Evolutionary conservation across 495 filamentous ascomycete genomes (phyloP).

Genomic region (Friedmanniomyces endolithicus): DNA sequence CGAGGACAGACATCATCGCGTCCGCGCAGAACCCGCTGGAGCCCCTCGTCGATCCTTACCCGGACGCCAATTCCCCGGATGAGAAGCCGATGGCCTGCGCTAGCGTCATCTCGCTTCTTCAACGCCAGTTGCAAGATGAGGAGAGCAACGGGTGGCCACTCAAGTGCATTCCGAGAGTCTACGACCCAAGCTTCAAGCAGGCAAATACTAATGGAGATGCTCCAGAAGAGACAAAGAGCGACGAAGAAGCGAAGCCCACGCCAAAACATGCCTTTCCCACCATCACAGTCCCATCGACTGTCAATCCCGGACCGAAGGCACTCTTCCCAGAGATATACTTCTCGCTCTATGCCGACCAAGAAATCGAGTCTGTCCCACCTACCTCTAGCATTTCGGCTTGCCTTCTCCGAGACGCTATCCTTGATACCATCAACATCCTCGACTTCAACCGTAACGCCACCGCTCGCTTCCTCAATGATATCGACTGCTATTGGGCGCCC

Average conservation of each 20-base stretch:
- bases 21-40: conserved; percentile 71
- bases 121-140: conserved; percentile 69
- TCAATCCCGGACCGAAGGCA: conserved; percentile 57
- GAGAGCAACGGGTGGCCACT: conserved; percentile 58
- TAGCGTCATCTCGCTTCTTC: conserved; percentile 72
- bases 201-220: conserved; percentile 22
- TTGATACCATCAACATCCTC: conserved; percentile 89
- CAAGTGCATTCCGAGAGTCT: conserved; percentile 72
- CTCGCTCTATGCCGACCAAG: conserved; percentile 81
- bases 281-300: conserved; percentile 60
- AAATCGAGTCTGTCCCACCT: conserved; percentile 81
- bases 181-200: conserved; percentile 19
- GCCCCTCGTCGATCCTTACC: conserved; percentile 71
- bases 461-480: conserved; percentile 79
- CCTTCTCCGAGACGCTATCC: conserved; percentile 68
- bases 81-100: conserved; percentile 42
- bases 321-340: conserved; percentile 88
- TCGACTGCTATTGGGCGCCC: conserved; percentile 85
- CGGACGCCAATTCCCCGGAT: conserved; percentile 35
- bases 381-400: conserved; percentile 62
- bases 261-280: conserved; percentile 55
- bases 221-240: conserved; percentile 34
- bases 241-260: conserved; percentile 12
- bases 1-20: conserved; percentile 86
- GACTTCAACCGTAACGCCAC: conserved; percentile 82